Evolutionary conservation across 148 eudicot genomes (phyloP).

Genomic region (Amaranthus palmeri): DNA sequence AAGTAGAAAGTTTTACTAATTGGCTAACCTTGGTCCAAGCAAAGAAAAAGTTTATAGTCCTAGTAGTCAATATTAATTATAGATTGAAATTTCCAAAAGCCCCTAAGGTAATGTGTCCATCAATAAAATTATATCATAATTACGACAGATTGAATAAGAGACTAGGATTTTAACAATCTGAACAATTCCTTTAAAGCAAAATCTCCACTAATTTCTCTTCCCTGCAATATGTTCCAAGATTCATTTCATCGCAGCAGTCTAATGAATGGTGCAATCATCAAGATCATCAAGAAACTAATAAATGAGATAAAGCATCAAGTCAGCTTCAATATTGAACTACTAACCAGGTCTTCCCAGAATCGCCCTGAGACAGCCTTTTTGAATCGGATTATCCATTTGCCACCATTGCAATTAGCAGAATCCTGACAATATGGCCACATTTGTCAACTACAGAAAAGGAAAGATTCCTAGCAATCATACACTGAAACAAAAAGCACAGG

Average conservation of each 20-base stretch:
- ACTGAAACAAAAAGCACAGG: too few relatives aligned
- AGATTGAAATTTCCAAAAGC: background rate
- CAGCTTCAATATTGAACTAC: constrained; percentile 9
- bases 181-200: background rate
- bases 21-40: background rate
- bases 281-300: background rate
- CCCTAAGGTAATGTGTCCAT: background rate
- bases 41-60: background rate
- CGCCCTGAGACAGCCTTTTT: constrained; percentile 91
- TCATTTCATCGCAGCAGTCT: background rate
- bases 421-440: constrained; percentile 42
- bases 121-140: background rate
- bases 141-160: background rate
- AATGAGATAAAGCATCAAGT: constrained; percentile 2
- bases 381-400: constrained; percentile 96
- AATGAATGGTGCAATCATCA: background rate
- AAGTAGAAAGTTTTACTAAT: too few relatives aligned
- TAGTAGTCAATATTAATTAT: background rate
- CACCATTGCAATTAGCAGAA: constrained; percentile 94
- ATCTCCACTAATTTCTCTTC: background rate
- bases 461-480: background rate
- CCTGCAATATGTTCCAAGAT: background rate
- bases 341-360: constrained; percentile 97
- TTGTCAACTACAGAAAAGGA: constrained; percentile 6
- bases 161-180: background rate